These are phyloP conservation scores for Phaeotremella fagi DNA, from an alignment of 768 basidiomycete genomes.

Conservation along the genomic window DNA sequence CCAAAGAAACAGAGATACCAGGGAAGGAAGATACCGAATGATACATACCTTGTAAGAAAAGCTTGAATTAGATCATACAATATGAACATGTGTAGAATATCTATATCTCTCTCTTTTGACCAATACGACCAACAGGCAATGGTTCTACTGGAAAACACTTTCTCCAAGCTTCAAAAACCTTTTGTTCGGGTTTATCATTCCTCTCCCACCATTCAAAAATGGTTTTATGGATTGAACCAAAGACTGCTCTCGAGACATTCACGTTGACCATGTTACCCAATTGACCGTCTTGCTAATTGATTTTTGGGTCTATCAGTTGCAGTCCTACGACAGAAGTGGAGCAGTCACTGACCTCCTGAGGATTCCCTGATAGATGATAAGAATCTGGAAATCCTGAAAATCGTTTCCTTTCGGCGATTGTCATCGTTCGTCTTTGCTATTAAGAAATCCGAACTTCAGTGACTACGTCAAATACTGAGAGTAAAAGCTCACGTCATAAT, in stretches of 20 bases:
- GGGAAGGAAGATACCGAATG: not conserved
- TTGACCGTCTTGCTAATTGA: constrained; percentile 9
- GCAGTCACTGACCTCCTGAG: constrained; percentile 3
- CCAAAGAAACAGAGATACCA: not conserved
- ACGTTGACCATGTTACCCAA: constrained; percentile 22
- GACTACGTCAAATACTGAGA: not conserved
- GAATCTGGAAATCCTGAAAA: constrained; percentile 28
- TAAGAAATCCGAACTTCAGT: not conserved
- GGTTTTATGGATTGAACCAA: constrained; percentile 6
- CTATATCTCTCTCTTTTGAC: no score
- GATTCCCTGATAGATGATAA: constrained; percentile 12
- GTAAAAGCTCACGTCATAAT: constrained; percentile 15
- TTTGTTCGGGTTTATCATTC: constrained; percentile 7
- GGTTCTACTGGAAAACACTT: no score
- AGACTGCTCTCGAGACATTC: constrained; percentile 19
- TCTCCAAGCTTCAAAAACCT: no score
- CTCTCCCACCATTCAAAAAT: constrained; percentile 22
- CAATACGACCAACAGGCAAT: no score
- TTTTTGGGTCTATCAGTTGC: no score
- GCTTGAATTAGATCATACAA: no score
- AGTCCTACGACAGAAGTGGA: no score
- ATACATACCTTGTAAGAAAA: not conserved
- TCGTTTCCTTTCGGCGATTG: constrained; percentile 28
- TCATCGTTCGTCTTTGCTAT: constrained; percentile 21
- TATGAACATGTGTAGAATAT: no score